Evolutionary conservation across 495 filamentous ascomycete species (phyloP).

Genomic region (Stereocaulon alpinum): DNA sequence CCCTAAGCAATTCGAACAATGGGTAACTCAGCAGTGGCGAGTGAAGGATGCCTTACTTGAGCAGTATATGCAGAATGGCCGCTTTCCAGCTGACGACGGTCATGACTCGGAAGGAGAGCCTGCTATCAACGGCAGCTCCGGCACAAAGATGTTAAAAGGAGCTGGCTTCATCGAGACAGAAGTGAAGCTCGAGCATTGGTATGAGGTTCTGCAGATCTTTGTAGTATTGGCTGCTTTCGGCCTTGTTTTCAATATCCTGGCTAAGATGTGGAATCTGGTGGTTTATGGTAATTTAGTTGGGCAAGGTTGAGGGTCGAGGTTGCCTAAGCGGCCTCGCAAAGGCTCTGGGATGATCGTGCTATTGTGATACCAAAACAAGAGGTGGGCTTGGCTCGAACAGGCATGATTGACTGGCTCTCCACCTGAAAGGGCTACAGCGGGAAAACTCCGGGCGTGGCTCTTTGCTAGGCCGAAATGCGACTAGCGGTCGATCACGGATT

Average conservation of each 20-base stretch:
- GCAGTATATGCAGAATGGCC: slow-evolving; percentile 44
- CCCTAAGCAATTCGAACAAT: slow-evolving; percentile 43
- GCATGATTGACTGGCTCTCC: no score
- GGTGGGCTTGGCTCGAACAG: not conserved
- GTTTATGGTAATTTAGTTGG: slow-evolving; percentile 11
- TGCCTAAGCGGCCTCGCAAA: not conserved
- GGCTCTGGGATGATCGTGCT: not conserved
- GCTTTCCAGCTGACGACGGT: slow-evolving; percentile 50
- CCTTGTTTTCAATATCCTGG: slow-evolving; percentile 23
- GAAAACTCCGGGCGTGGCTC: not conserved
- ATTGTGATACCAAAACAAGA: not conserved
- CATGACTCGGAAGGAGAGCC: slow-evolving; percentile 31
- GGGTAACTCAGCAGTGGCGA: slow-evolving; percentile 49
- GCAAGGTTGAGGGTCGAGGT: not conserved
- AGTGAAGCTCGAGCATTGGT: slow-evolving; percentile 41
- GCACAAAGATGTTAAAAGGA: slow-evolving; percentile 25
- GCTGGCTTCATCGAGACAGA: slow-evolving; percentile 50
- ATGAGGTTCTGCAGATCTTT: slow-evolving; percentile 49
- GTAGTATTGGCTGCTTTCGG: slow-evolving; percentile 32
- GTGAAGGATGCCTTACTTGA: slow-evolving; percentile 56
- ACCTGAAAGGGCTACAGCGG: not conserved
- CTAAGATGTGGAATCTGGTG: slow-evolving; percentile 23
- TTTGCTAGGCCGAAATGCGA: not conserved
- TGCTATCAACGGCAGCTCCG: slow-evolving; percentile 26
- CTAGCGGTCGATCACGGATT: not conserved